phyloP scores from a whole-genome alignment of 106 monocot species.

The Xerophyta viscosa region DNA sequence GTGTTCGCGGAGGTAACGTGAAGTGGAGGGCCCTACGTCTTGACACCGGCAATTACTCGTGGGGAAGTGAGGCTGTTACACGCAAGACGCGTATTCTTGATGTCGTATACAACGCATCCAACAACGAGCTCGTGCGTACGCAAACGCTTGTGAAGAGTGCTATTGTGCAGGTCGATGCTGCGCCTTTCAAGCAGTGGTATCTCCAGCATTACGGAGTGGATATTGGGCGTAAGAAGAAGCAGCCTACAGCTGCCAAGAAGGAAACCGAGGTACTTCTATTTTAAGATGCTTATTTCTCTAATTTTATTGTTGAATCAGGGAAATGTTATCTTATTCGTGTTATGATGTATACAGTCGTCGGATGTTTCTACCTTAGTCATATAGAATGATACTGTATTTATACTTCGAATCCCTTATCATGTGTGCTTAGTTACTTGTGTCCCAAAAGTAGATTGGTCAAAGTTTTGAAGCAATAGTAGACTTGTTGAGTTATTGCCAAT shows the following conservation, averaged over 20 bases:
- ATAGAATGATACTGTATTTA: too few relatives aligned
- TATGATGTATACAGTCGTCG: too few relatives aligned
- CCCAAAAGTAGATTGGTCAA: too few relatives aligned
- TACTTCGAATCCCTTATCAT: too few relatives aligned
- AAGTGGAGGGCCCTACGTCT: constrained; percentile 82
- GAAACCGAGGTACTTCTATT: constrained; percentile 30
- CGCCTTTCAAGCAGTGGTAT: constrained; percentile 92
- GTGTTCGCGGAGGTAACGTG: constrained; percentile 78
- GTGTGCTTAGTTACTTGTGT: too few relatives aligned
- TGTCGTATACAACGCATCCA: too few relatives aligned
- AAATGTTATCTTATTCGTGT: too few relatives aligned
- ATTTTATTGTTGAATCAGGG: too few relatives aligned
- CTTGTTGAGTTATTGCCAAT: too few relatives aligned
- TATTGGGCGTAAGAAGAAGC: constrained; percentile 77
- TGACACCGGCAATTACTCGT: constrained; percentile 82
- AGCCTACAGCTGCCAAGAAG: constrained; percentile 28
- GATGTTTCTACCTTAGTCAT: too few relatives aligned
- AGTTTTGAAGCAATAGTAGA: too few relatives aligned
- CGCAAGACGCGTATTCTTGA: constrained; percentile 79
- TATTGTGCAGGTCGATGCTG: constrained; percentile 79
- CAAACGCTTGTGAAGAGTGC: constrained; percentile 89
- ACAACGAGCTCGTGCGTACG: constrained; percentile 81
- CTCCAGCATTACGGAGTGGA: constrained; percentile 83
- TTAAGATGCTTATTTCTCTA: too few relatives aligned
- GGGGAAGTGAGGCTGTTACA: constrained; percentile 82